These are phyloP conservation scores for Xylaria palmicola DNA, from an alignment of 495 filamentous ascomycete genomes.

Conservation along the genomic window DNA sequence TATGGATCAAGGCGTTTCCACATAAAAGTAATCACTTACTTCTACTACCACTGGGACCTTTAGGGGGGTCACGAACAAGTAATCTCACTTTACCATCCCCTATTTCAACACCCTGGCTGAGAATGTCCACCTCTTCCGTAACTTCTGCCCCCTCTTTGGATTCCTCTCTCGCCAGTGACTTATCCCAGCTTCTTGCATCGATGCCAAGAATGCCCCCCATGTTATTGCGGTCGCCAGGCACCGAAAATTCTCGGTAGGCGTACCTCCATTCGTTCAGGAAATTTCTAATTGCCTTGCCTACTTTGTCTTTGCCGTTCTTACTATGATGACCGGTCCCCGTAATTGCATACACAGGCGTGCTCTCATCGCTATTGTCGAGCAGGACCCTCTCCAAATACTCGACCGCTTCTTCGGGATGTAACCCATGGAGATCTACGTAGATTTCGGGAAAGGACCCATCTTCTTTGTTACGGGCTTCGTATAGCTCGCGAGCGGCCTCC, in stretches of 20 bases:
- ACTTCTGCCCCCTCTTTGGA: conserved; percentile 47
- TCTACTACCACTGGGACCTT: conserved; percentile 45
- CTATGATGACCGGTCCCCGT: conserved; percentile 96
- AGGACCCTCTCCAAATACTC: conserved; percentile 89
- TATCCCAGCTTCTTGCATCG: conserved; percentile 87
- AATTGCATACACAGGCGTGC: conserved; percentile 86
- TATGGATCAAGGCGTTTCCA: not conserved
- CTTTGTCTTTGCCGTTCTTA: conserved; percentile 98
- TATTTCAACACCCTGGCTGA: conserved; percentile 59
- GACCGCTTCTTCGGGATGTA: conserved; percentile 96
- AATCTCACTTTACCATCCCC: conserved; percentile 60
- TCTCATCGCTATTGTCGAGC: conserved; percentile 71
- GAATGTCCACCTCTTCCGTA: conserved; percentile 57
- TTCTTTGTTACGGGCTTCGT: conserved; percentile 91
- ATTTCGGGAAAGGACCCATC: conserved; percentile 62
- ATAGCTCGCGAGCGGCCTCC: conserved; percentile 86
- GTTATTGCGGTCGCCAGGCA: conserved; percentile 85
- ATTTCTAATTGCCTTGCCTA: conserved; percentile 85
- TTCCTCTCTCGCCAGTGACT: conserved; percentile 54
- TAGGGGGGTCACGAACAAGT: conserved; percentile 55
- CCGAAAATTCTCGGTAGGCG: conserved; percentile 92
- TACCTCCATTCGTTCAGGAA: conserved; percentile 97
- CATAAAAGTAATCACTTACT: conserved; percentile 32
- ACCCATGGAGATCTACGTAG: conserved; percentile 92
- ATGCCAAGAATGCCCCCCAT: conserved; percentile 94